A percentile compares a stretch with the other conserved stretches of the same genome.
Conservation (phyloP, 192 early-diverging fungal genomes). For the Paraglomus brasilianum region DNA sequence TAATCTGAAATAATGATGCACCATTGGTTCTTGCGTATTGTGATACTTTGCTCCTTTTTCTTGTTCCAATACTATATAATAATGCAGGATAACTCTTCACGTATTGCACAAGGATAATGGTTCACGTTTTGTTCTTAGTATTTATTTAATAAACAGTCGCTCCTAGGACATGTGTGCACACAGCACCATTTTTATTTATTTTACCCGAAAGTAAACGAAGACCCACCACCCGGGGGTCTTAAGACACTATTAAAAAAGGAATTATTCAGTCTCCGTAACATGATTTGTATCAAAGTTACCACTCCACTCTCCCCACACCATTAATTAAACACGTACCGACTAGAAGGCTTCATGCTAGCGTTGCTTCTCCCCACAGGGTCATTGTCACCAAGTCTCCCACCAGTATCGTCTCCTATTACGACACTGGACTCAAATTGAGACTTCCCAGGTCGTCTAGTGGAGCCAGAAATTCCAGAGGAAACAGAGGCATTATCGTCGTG, state of each 20-base stretch:
- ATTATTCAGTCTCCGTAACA: background rate
- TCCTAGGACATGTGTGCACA: too few species aligned
- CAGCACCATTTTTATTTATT: background rate
- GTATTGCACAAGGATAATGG: too few species aligned
- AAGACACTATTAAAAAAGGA: slow-evolving; percentile 11
- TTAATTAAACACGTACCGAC: background rate
- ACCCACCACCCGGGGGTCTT: slow-evolving; percentile 29
- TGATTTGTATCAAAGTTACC: background rate
- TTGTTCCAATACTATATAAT: too few species aligned
- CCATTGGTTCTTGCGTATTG: too few species aligned
- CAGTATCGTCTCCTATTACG: background rate
- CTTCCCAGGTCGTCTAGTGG: slow-evolving; percentile 7
- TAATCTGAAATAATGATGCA: too few species aligned
- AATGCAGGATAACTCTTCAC: too few species aligned
- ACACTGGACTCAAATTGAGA: slow-evolving; percentile 15
- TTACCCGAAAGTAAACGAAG: slow-evolving; percentile 27
- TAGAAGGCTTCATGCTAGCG: background rate
- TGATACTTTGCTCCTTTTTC: too few species aligned
- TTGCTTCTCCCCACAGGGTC: background rate
- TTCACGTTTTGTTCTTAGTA: too few species aligned
- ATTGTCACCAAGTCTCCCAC: background rate
- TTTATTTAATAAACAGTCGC: too few species aligned
- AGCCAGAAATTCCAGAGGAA: slow-evolving; percentile 11
- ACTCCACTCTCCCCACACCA: background rate
- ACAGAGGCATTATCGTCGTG: background rate